A percentile compares a stretch with the other conserved stretches of the same genome.
These are phyloP conservation scores for Epichloe aotearoae DNA, from an alignment of 2,329 filamentous ascomycete genomes.

Conservation along the genomic window DNA sequence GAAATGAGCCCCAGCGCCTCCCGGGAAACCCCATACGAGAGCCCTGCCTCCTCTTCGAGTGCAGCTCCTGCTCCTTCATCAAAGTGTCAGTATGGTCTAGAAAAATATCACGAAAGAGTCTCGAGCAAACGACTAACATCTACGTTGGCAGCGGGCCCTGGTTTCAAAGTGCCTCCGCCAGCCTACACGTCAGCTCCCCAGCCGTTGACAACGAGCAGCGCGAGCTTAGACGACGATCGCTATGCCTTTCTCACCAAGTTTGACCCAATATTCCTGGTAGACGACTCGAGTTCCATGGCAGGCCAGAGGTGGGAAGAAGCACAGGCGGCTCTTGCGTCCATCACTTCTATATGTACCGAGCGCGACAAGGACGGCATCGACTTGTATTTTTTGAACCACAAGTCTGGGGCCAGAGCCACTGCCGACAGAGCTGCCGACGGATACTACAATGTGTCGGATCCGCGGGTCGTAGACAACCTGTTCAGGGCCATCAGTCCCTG, in stretches of 20 bases:
- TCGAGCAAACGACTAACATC: background rate
- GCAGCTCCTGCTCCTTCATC: background rate
- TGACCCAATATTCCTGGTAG: constrained; percentile 82
- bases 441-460: constrained; percentile 40
- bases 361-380: constrained; percentile 81
- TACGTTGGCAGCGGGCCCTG: background rate
- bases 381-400: constrained; percentile 77
- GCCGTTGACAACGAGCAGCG: background rate
- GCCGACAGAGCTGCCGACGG: constrained; percentile 40
- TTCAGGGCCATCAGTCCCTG: constrained; percentile 55
- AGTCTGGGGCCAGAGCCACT: constrained; percentile 23
- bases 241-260: constrained; percentile 68
- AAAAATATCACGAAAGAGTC: background rate
- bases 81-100: background rate
- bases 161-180: background rate
- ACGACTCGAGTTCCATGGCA: constrained; percentile 81
- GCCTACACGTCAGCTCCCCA: background rate
- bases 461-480: constrained; percentile 47
- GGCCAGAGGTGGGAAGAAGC: constrained; percentile 68
- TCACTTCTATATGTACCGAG: constrained; percentile 68
- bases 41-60: background rate
- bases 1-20: background rate
- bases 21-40: background rate
- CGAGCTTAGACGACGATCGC: constrained; percentile 39
- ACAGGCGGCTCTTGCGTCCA: constrained; percentile 51